These are phyloP conservation scores for Penicillium sp. DNA, from an alignment of 2,329 filamentous ascomycete species.

Conservation along the genomic window DNA sequence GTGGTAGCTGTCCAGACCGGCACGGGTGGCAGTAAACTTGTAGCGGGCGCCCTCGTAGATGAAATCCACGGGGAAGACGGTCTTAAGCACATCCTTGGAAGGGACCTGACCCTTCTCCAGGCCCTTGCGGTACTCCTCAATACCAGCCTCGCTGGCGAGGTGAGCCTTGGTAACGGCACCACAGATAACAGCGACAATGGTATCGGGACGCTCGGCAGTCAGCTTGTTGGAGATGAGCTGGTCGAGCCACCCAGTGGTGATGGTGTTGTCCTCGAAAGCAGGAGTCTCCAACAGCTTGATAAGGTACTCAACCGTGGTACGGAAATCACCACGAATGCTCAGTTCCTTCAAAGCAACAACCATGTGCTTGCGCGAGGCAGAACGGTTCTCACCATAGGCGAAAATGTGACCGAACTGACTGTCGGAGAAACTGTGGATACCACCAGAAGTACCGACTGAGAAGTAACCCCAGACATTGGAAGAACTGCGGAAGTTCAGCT, in stretches of 20 bases:
- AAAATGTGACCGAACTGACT: conserved; percentile 99
- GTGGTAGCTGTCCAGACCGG: conserved; percentile 89
- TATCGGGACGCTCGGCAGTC: conserved; percentile 90
- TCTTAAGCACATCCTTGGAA: conserved; percentile 93
- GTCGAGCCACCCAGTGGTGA: conserved; percentile 97
- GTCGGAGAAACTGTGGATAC: conserved; percentile 98
- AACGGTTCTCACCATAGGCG: conserved; percentile 95
- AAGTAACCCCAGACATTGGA: conserved; percentile 99
- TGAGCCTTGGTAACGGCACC: conserved; percentile 94
- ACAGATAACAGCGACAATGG: conserved; percentile 88
- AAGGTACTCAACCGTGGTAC: conserved; percentile 96
- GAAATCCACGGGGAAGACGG: conserved; percentile 95
- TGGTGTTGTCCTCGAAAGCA: conserved; percentile 97
- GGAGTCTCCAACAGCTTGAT: conserved; percentile 98
- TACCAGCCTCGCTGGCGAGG: conserved; percentile 83
- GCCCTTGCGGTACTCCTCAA: conserved; percentile 78
- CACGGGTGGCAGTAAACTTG: conserved; percentile 95
- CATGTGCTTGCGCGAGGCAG: conserved; percentile 97
- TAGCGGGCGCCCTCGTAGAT: conserved; percentile 96
- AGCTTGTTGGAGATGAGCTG: conserved; percentile 97
- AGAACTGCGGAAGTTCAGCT: conserved; percentile 96
- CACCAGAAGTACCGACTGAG: conserved; percentile 92
- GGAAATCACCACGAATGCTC: conserved; percentile 98
- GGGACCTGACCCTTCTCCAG: conserved; percentile 97
- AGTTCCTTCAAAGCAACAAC: conserved; percentile 96